These are phyloP conservation scores for Casuarina cunninghamiana DNA, from an alignment of 306 rosid species.

Conservation along the genomic window DNA sequence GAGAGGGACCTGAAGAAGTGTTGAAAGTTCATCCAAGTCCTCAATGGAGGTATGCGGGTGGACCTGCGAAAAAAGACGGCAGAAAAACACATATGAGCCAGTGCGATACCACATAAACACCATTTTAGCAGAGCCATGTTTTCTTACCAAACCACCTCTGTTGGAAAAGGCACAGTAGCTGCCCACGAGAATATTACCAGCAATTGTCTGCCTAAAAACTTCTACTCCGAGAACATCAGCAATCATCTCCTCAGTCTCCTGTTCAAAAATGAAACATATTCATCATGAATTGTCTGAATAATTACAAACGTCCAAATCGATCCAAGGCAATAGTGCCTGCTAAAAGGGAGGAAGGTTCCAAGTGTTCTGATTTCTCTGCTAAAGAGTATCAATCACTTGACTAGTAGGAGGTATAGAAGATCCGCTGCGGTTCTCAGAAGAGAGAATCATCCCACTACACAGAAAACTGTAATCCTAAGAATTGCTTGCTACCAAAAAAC, in stretches of 20 bases:
- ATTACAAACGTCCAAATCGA: constrained; percentile 7
- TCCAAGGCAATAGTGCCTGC: background rate
- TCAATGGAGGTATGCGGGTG: constrained; percentile 93
- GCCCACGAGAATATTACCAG: constrained; percentile 89
- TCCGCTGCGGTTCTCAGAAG: background rate
- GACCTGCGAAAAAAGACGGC: constrained; percentile 47
- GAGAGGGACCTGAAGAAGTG: constrained; percentile 93
- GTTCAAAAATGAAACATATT: constrained; percentile 27
- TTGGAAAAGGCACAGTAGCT: constrained; percentile 86
- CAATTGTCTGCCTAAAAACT: constrained; percentile 93
- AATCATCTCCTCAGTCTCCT: constrained; percentile 95
- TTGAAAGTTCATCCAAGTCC: constrained; percentile 90
- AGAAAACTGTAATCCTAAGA: background rate
- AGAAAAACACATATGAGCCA: background rate
- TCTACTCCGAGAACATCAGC: constrained; percentile 96
- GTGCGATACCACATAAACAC: background rate
- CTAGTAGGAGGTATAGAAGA: background rate
- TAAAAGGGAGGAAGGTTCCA: background rate
- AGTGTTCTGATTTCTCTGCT: background rate
- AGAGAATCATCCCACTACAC: constrained; percentile 3
- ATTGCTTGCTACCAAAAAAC: background rate
- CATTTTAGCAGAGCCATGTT: background rate
- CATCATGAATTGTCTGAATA: constrained; percentile 14
- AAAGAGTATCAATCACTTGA: background rate
- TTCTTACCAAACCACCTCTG: constrained; percentile 88